Evolutionary conservation across 2,329 filamentous ascomycete species (phyloP), one percentile per base, ranked within the genome.

Genomic region (Magnaporthales sp.): DNA sequence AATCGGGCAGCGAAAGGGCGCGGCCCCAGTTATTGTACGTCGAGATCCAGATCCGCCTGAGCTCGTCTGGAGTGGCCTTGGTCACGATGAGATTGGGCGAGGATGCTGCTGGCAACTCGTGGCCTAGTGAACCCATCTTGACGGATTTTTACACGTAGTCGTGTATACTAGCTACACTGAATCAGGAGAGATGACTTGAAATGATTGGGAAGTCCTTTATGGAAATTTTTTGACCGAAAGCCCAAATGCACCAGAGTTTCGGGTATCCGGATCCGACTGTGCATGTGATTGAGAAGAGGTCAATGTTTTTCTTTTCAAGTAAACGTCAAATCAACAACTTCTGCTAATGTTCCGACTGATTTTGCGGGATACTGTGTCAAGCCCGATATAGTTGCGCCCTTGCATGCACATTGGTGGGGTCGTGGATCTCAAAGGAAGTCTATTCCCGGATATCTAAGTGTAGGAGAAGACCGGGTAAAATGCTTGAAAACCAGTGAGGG

Each of bases 11-110:
- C 4, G 80, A 77, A 2, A 91, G 80, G 1, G 86, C 80, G 56
- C 80, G 80, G 11, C 84, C 85, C 89, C 89, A 91, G 71, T 80
- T 80, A 26, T 77, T 72, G 65, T 85, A 81, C 54, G 84, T 88
- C 62, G 81, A 77, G 6, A 77, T 78, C 84, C 86, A 90, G 65
- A 83, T 86, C 63, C 75, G 76, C 24, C 73, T 69, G 68, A 81
- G 82, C 73, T 91, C 89, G 8, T 78, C 76, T 2, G 77, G 71
- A 1, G 86, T 90, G 1, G 89, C 85, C 69, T 84, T 80, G 54
- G 80, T 77, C 69, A 91, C 83, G 67, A 79, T 70, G 2, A 86
- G 77, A 29, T 75, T 72, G 2, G 78, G 72, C 24, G 76, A 75
- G 15, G 71, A 69, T 31, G 77, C 75, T 46, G 72, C 65, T 5